Base-by-base conservation (phyloP, 148 eudicot genomes). In the Silene latifolia region DNA sequence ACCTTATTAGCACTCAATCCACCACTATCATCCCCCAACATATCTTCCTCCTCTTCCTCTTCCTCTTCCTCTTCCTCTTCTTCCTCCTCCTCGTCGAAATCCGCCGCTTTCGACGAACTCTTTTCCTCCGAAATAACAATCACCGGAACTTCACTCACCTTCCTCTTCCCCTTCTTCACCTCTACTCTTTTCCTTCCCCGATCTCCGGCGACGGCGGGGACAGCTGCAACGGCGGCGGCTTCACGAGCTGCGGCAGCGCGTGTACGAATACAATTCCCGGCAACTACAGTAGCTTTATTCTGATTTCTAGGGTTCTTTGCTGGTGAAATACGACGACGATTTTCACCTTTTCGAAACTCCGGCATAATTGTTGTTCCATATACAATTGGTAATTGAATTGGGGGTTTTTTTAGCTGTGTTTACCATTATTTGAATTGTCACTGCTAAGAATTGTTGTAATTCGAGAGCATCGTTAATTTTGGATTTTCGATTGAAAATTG, bases 1-100 rank as follows among this genome's bases (percentile, higher is more conserved):
- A 71, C 87, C 70, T 86, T 90, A 79, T 89, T 88, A 63, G 93
- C 93, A 85, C 97, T 91, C 80, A 91, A 79, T 4, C 97, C 97
- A 69, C 93, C 97, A 85, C 90, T 91, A 57, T 83, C 89, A 53
- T 89, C 91, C 15, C 81, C 88, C 90, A 91, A 82, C 78, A 78
- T 85, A 12, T 80, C 81, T 64, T 66, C 78, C 2, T 61, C 77
- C 24, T 74, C 71, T 25, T 72, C 78, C 24, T 47, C 73, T 8
- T 29, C 76, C 65, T 42, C 67, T 35, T 56, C 66, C 25, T 70
- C 74, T 54, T 53, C 19, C 24, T 47, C 73, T 8, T 29, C 76
- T 59, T 42, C 67, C 47, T 56, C 66, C 25, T 70, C 74, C 61
- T 53, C 19, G 8, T 24, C 79, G 4, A 7, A 56, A 46, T 66